These are phyloP conservation scores for Thraustotheca clavata DNA, from an alignment of 352 stramenopile genomes.

Conservation along the genomic window DNA sequence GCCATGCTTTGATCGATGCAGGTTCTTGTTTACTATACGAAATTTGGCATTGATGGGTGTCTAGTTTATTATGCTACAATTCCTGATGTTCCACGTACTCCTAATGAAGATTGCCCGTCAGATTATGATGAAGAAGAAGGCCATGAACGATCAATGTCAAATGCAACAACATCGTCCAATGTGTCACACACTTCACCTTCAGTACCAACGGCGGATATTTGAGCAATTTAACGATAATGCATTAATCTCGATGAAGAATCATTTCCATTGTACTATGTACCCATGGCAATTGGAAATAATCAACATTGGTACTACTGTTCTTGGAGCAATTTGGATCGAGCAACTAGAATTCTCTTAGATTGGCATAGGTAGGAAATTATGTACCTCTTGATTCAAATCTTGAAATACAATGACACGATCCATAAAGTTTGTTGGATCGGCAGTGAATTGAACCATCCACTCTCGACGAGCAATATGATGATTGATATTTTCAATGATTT, in stretches of 20 bases:
- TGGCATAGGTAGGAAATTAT: no score
- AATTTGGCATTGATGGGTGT: not conserved
- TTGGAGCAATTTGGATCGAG: not conserved
- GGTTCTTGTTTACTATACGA: not conserved
- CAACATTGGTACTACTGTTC: not conserved
- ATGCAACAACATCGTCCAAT: slow-evolving; percentile 2
- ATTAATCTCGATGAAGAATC: not conserved
- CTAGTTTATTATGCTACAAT: slow-evolving; percentile 6
- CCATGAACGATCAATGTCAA: not conserved
- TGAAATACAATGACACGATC: slow-evolving; percentile 12
- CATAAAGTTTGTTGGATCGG: slow-evolving; percentile 9
- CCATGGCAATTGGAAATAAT: slow-evolving; percentile 1
- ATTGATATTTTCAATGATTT: slow-evolving; percentile 1
- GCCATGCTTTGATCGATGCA: not conserved
- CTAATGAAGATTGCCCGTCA: not conserved
- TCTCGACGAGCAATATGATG: not conserved
- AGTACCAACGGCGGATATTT: slow-evolving; percentile 13
- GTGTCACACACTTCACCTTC: not conserved
- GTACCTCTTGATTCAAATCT: slow-evolving; percentile 6
- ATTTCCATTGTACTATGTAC: slow-evolving; percentile 20
- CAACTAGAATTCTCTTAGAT: slow-evolving; percentile 1
- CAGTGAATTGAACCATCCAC: slow-evolving; percentile 16
- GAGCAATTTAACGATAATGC: slow-evolving; percentile 1
- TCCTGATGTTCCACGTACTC: not conserved
- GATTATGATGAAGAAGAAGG: not conserved